A percentile compares a stretch with the other conserved stretches of the same genome.
Evolutionary conservation across 768 basidiomycete genomes (phyloP).

Genomic region (Galerina sulciceps): DNA sequence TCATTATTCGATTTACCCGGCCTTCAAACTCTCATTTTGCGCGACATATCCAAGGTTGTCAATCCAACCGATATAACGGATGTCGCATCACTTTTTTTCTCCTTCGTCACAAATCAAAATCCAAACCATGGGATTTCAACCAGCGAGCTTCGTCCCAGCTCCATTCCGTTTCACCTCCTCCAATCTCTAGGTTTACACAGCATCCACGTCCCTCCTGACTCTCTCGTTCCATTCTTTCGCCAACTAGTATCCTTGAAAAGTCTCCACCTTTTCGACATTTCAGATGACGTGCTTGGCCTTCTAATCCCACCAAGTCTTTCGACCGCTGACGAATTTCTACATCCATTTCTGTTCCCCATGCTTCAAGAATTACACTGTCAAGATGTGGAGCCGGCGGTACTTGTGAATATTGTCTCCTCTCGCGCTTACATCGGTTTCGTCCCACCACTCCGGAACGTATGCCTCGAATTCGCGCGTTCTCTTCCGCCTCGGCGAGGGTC

Average conservation of each 20-base stretch:
- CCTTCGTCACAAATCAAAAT: constrained; percentile 30
- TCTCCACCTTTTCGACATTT: constrained; percentile 25
- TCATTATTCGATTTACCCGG: constrained; percentile 35
- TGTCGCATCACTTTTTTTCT: constrained; percentile 38
- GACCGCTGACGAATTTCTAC: neutral
- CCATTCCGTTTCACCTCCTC: constrained; percentile 29
- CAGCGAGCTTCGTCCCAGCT: constrained; percentile 8
- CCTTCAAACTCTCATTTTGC: constrained; percentile 42
- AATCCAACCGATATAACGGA: constrained; percentile 37
- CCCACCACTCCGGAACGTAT: constrained; percentile 17
- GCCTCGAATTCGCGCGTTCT: constrained; percentile 20
- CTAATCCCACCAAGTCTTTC: constrained; percentile 9
- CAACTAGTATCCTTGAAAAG: constrained; percentile 25
- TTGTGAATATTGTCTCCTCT: constrained; percentile 23
- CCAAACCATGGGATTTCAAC: no score
- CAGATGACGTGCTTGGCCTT: constrained; percentile 26
- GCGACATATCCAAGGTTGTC: constrained; percentile 48
- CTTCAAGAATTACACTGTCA: constrained; percentile 31
- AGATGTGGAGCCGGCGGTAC: constrained; percentile 24
- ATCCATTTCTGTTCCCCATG: constrained; percentile 19
- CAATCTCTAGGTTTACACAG: constrained; percentile 33
- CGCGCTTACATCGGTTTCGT: constrained; percentile 10
- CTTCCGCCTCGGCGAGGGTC: constrained; percentile 4
- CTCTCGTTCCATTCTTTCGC: constrained; percentile 31
- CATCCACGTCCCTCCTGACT: constrained; percentile 22